These are phyloP conservation scores for Aspergillus sclerotioniger DNA, from an alignment of 495 filamentous ascomycete genomes.

Conservation along the genomic window DNA sequence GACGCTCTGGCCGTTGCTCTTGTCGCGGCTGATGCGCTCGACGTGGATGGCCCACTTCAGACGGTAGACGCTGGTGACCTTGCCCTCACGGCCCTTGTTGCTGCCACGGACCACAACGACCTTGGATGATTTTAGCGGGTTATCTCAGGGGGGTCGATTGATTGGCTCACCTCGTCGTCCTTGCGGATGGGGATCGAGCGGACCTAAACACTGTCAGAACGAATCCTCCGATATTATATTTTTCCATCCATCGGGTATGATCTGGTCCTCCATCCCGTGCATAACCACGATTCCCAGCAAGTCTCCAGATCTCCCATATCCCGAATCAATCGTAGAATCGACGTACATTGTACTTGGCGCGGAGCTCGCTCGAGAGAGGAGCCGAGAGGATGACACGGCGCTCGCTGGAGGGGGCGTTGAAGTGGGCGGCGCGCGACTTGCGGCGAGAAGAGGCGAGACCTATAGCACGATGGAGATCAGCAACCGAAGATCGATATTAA, in stretches of 20 bases:
- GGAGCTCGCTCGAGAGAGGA: slow-evolving; percentile 89
- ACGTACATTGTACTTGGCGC: slow-evolving; percentile 84
- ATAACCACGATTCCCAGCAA: neutral
- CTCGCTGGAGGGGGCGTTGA: slow-evolving; percentile 83
- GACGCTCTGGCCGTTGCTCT: slow-evolving; percentile 87
- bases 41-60: slow-evolving; percentile 93
- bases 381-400: slow-evolving; percentile 94
- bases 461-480: slow-evolving; percentile 29
- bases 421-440: slow-evolving; percentile 98
- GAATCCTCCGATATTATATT: neutral
- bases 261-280: neutral
- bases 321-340: neutral
- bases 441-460: slow-evolving; percentile 80
- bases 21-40: slow-evolving; percentile 90
- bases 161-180: slow-evolving; percentile 62
- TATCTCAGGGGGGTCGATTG: neutral
- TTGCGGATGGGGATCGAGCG: slow-evolving; percentile 97
- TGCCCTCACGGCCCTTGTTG: slow-evolving; percentile 92
- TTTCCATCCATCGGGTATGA: too few species aligned
- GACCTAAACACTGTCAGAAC: slow-evolving; percentile 59
- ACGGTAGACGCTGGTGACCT: slow-evolving; percentile 90
- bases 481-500: slow-evolving; percentile 17
- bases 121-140: slow-evolving; percentile 30
- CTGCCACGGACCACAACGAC: slow-evolving; percentile 81
- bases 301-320: neutral